Evolutionary conservation across 2,329 filamentous ascomycete genomes (phyloP).

Genomic region (Fusarium xyrophilum): DNA sequence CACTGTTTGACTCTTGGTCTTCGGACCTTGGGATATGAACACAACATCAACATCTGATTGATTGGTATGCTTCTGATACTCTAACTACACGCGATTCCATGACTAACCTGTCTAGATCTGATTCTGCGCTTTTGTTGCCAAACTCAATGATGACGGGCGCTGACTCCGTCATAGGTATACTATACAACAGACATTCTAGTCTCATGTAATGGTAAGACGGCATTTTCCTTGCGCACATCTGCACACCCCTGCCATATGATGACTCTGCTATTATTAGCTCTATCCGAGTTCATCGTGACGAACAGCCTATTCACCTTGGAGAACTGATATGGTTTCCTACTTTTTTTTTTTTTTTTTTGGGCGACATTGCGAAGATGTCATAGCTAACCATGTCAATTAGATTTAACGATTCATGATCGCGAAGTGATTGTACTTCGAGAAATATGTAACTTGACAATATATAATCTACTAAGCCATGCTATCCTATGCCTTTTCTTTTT

Average conservation of each 20-base stretch:
- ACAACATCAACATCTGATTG: constrained; percentile 62
- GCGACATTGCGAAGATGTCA: neutral
- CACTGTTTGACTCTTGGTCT: constrained; percentile 62
- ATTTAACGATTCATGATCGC: neutral
- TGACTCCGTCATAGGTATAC: constrained; percentile 27
- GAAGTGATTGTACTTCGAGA: neutral
- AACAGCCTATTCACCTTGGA: constrained; percentile 66
- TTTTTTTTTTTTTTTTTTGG: neutral
- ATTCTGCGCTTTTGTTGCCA: neutral
- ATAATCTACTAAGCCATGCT: neutral
- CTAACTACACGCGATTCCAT: neutral
- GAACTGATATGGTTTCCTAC: constrained; percentile 57
- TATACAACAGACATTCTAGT: neutral
- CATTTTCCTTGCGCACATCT: neutral
- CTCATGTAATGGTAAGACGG: constrained; percentile 21
- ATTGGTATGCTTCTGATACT: constrained; percentile 47
- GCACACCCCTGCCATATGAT: constrained; percentile 53
- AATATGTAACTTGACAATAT: neutral
- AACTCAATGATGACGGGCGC: constrained; percentile 3
- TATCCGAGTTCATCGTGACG: constrained; percentile 62
- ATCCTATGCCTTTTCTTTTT: neutral
- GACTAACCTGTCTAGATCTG: constrained; percentile 28
- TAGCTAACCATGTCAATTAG: constrained; percentile 20
- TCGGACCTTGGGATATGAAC: constrained; percentile 59
- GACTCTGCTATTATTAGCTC: constrained; percentile 56